Evolutionary conservation across 2,329 filamentous ascomycete genomes (phyloP).

Genomic region (Colletotrichum scovillei): DNA sequence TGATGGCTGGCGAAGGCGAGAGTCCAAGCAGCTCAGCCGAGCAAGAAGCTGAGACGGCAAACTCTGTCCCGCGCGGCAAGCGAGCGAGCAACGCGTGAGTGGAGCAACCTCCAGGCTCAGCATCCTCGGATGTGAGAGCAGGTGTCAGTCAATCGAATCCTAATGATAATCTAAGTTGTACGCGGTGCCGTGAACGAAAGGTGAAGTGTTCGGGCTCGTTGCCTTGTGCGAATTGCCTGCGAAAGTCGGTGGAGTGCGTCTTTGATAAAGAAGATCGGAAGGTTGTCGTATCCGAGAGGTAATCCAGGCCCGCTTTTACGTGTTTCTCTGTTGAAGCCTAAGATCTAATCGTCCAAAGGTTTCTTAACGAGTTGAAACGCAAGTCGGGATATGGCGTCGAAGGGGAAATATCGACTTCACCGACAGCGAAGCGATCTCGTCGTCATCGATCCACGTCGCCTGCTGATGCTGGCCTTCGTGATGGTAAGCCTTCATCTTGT

Average conservation of each 20-base stretch:
- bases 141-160: no score
- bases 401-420: neutral
- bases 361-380: conserved; percentile 19
- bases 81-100: conserved; percentile 17
- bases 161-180: conserved; percentile 20
- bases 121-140: neutral
- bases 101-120: neutral
- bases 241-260: conserved; percentile 19
- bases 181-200: conserved; percentile 25
- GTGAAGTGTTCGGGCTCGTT: conserved; percentile 24
- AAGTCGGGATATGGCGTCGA: conserved; percentile 9
- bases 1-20: neutral
- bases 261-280: conserved; percentile 32
- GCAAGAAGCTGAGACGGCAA: neutral
- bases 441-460: neutral
- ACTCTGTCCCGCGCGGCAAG: neutral
- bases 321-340: no score
- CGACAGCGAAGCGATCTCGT: conserved; percentile 3
- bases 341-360: neutral
- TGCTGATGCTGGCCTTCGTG: neutral
- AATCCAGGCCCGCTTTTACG: neutral
- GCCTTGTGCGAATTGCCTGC: conserved; percentile 20
- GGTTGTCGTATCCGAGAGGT: conserved; percentile 28
- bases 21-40: neutral
- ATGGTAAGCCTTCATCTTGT: neutral